phyloP scores from a whole-genome alignment of 768 basidiomycete genomes.

The Psilocybe cyanescens region DNA sequence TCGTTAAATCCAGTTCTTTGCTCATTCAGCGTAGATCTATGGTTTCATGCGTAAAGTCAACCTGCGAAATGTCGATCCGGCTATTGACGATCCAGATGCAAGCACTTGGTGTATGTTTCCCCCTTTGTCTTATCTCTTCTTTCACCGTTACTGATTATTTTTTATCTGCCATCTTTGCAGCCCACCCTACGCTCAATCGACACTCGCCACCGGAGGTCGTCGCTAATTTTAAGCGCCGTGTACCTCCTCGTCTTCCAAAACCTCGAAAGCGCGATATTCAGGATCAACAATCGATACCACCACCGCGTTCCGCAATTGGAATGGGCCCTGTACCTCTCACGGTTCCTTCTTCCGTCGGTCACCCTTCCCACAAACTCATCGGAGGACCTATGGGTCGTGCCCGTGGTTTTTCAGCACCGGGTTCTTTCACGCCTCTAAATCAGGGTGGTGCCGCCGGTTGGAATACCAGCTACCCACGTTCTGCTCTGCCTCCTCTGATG shows the following conservation, averaged over 20 bases:
- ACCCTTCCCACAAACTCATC: conserved; percentile 41
- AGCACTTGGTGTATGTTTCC: conserved; percentile 90
- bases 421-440: conserved; percentile 74
- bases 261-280: conserved; percentile 80
- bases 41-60: conserved; percentile 99
- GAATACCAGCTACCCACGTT: conserved; percentile 61
- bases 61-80: conserved; percentile 92
- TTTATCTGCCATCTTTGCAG: conserved; percentile 31
- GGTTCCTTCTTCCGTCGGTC: conserved; percentile 53
- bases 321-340: conserved; percentile 72
- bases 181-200: conserved; percentile 90
- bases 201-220: conserved; percentile 90
- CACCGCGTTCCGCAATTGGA: conserved; percentile 76
- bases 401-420: conserved; percentile 84
- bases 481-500: conserved; percentile 78
- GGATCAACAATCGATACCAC: conserved; percentile 70
- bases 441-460: conserved; percentile 62
- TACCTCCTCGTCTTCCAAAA: conserved; percentile 90
- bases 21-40: conserved; percentile 70
- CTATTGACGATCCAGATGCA: conserved; percentile 94
- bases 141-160: conserved; percentile 5
- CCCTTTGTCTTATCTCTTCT: conserved; percentile 14
- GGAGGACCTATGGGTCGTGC: conserved; percentile 52
- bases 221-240: conserved; percentile 93
- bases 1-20: conserved; percentile 5